phyloP scores from a whole-genome alignment of 1,284 basidiomycete species.

The Irpex sp. region DNA sequence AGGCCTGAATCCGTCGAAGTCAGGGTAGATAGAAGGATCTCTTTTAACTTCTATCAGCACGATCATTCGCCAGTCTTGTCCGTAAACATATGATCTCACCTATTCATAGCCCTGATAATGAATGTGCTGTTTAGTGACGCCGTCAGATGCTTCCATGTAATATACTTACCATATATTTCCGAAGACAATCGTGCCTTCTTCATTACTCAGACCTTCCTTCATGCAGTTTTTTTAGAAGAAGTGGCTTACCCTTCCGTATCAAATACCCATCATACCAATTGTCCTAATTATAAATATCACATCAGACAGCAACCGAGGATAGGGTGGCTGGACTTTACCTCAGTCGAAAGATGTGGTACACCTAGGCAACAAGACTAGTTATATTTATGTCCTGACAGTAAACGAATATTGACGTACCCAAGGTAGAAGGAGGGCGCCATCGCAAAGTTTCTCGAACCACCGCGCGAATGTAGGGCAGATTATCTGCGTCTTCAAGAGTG shows the following conservation, averaged over 20 bases:
- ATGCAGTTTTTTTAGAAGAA: not conserved
- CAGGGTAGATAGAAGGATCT: not conserved
- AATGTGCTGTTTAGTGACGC: not conserved
- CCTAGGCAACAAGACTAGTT: not conserved
- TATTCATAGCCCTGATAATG: not conserved
- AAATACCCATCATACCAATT: slow-evolving; percentile 5
- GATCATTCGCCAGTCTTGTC: not conserved
- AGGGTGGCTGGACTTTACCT: not conserved
- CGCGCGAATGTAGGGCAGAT: slow-evolving; percentile 11
- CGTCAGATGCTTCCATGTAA: no score
- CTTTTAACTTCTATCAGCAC: not conserved
- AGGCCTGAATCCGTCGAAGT: not conserved
- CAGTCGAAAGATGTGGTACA: not conserved
- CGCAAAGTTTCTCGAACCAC: slow-evolving; percentile 10
- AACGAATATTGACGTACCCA: not conserved
- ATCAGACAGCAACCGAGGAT: not conserved
- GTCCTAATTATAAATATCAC: not conserved
- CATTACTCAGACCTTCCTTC: not conserved
- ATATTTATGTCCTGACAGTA: not conserved
- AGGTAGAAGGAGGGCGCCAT: not conserved
- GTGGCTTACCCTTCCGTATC: not conserved
- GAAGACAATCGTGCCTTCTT: not conserved
- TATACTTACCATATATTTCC: not conserved
- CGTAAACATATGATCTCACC: not conserved
- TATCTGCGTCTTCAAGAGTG: not conserved